These are phyloP conservation scores for Alternaria gaisen DNA, from an alignment of 2,329 filamentous ascomycete genomes.

Conservation along the genomic window DNA sequence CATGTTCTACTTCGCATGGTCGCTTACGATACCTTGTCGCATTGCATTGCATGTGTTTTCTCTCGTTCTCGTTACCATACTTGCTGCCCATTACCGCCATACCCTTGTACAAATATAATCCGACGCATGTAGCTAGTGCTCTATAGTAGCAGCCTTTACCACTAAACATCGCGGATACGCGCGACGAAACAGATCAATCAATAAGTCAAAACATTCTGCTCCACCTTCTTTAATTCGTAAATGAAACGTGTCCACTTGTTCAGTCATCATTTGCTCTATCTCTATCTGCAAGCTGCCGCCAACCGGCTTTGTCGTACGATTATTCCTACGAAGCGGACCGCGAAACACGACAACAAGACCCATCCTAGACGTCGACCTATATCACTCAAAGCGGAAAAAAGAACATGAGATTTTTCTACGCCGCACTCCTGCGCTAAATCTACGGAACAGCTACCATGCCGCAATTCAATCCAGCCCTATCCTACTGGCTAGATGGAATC, in stretches of 20 bases:
- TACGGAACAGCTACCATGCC: neutral
- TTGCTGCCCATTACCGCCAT: slow-evolving; percentile 5
- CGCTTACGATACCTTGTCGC: slow-evolving; percentile 11
- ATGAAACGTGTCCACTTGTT: neutral
- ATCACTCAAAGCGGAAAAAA: neutral
- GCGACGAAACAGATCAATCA: slow-evolving; percentile 7
- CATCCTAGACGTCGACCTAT: neutral
- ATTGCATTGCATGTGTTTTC: slow-evolving; percentile 5
- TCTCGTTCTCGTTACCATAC: slow-evolving; percentile 6
- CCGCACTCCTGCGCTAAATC: neutral
- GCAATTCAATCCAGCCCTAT: neutral
- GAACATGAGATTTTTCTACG: neutral
- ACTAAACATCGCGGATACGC: neutral
- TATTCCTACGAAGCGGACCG: neutral
- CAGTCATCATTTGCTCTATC: neutral
- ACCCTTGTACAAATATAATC: slow-evolving; percentile 28
- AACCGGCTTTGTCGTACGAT: neutral
- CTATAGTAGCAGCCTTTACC: neutral
- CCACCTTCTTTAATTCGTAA: neutral
- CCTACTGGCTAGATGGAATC: neutral
- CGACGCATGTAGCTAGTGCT: slow-evolving; percentile 3
- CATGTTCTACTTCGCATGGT: neutral
- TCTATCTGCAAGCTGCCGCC: neutral
- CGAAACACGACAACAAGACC: slow-evolving; percentile 1
- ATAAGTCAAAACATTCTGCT: neutral